Conservation (phyloP, 2,329 filamentous ascomycete species). For the Alternaria arbusti region DNA sequence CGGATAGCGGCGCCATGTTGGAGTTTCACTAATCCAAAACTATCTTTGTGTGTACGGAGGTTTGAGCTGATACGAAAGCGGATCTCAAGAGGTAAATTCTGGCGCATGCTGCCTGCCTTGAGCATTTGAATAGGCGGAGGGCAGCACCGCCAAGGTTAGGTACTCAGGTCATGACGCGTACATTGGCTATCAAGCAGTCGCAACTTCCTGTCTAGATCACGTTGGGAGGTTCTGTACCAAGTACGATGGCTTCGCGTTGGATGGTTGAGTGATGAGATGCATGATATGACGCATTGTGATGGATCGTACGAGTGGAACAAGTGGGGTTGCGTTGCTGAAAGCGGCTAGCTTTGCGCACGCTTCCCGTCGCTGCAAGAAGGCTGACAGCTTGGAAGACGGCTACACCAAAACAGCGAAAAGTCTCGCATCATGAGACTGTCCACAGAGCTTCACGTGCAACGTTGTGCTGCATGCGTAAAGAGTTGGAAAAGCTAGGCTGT, state of each 20-base stretch:
- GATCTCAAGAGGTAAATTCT: not conserved
- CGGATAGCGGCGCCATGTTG: slow-evolving; percentile 3
- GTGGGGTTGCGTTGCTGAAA: not conserved
- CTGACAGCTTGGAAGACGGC: not conserved
- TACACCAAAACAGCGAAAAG: not conserved
- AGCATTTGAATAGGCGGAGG: not conserved
- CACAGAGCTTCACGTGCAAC: not conserved
- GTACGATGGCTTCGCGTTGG: not conserved
- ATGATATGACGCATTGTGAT: not conserved
- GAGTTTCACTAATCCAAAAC: too few species aligned
- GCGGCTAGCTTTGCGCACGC: not conserved
- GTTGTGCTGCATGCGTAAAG: not conserved
- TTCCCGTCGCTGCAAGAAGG: not conserved
- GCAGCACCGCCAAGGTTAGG: not conserved
- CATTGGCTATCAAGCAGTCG: not conserved
- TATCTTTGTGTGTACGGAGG: too few species aligned
- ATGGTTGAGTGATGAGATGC: too few species aligned
- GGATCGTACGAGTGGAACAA: not conserved
- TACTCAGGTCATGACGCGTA: not conserved
- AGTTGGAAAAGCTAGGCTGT: not conserved
- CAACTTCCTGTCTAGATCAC: not conserved
- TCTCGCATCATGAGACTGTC: not conserved
- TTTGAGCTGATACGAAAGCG: not conserved
- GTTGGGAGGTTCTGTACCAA: not conserved
- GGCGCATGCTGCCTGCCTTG: not conserved